Base-by-base conservation (phyloP, 495 filamentous ascomycete species). In the Lichenothelia convexa region DNA sequence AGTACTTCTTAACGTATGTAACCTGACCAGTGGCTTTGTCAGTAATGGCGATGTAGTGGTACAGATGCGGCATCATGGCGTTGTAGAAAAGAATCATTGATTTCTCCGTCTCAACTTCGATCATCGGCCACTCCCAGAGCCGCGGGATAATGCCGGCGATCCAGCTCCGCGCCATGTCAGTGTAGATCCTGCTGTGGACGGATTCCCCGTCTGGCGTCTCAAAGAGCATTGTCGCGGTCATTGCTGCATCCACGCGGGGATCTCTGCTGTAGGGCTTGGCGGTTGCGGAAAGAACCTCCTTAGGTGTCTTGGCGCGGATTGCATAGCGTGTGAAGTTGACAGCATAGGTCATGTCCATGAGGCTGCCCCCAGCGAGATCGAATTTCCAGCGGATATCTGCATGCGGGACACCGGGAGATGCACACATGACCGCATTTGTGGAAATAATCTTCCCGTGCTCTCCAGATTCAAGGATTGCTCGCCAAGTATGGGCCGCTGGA, bases 321-420 rank as follows among this genome's bases (percentile, higher is more conserved):
- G 70, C 51, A 18, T 53, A 54, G 11, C 63, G 45, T 0, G 68
- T 40, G 4, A 54, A 42, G 13, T 55, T 57, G 9, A 69, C 36
- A 9, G 55, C 55, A 45, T 75, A 77, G 0, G 62, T 57, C 4
- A 70, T 51, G 41, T 74, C 70, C 68, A 78, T 69, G 33, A 70
- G 43, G 6, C 59, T 45, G n/a, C 73, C 75, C 0, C 73, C 73
- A 4, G 59, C 55, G 0, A 75, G 54, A 2, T 61, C 50, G 40
- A 67, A 75, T 16, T 59, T 41, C 53, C 61, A 75, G 3, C 68
- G 54, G 42, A 74, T 78, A 45, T 76, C 62, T 24, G 46, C 47
- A 20, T 41, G 35, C 2, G 39, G 30, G 1, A 50, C 30, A 40
- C 21, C 18, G 41, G 41, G 50, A 15, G 37, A 40, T 9, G 45